Percentiles rank a stretch among this genome's conserved stretches.
These are phyloP conservation scores for Talaromyces sp. DNA, from an alignment of 2,329 filamentous ascomycete genomes.

Conservation along the genomic window DNA sequence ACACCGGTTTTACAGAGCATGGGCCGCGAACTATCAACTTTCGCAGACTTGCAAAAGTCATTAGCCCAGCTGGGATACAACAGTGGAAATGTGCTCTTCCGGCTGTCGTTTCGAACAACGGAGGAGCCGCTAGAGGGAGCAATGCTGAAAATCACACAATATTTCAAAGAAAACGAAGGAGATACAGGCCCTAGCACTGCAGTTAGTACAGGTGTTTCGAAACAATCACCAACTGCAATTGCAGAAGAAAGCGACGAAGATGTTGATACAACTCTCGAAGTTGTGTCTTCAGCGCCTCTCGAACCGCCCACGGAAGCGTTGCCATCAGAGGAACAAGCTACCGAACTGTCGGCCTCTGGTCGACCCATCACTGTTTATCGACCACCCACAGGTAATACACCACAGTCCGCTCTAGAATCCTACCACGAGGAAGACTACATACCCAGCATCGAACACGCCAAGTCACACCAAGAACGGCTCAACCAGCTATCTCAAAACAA, in stretches of 20 bases:
- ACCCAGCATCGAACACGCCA: conserved; percentile 78
- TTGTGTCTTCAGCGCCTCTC: neutral
- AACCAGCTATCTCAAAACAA: conserved; percentile 71
- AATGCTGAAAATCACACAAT: conserved; percentile 72
- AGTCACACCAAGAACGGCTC: conserved; percentile 73
- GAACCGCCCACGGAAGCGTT: neutral
- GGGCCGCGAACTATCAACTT: conserved; percentile 70
- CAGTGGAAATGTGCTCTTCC: conserved; percentile 72
- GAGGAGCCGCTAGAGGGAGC: conserved; percentile 78
- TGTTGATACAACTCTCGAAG: neutral
- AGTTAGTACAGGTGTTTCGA: neutral
- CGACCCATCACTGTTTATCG: conserved; percentile 65
- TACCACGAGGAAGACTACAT: conserved; percentile 72
- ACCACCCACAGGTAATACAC: conserved; percentile 69
- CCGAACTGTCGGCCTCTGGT: conserved; percentile 37
- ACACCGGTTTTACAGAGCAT: conserved; percentile 79
- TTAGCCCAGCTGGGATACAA: conserved; percentile 83
- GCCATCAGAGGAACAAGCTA: conserved; percentile 9
- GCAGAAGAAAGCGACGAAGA: neutral
- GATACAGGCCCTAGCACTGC: conserved; percentile 12
- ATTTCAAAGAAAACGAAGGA: conserved; percentile 56
- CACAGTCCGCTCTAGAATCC: conserved; percentile 64
- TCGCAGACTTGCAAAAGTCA: conserved; percentile 83
- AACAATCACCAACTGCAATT: neutral
- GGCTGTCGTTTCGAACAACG: conserved; percentile 71